Conservation (phyloP, 164 flowering plant species). For the Nymphaea colorata region DNA sequence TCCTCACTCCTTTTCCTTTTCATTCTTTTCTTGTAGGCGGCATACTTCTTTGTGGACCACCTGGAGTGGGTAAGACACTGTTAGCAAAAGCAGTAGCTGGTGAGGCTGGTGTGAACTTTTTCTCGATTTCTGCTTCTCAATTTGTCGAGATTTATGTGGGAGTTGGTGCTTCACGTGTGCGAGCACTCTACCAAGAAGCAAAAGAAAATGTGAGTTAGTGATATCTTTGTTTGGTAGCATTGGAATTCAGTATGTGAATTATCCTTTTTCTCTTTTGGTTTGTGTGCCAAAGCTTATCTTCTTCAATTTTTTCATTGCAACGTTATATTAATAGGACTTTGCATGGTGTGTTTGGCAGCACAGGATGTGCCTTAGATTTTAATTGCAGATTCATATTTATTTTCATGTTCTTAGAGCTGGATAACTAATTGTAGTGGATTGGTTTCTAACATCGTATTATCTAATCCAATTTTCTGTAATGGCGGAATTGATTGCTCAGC, state of each 20-base stretch:
- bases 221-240: neutral
- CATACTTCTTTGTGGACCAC: constrained; percentile 96
- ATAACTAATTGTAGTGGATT: no score
- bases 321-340: no score
- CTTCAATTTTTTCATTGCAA: neutral
- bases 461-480: no score
- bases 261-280: neutral
- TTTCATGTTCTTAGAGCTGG: no score
- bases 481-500: no score
- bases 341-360: no score
- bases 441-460: no score
- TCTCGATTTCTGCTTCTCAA: constrained; percentile 96
- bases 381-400: no score
- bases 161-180: constrained; percentile 97
- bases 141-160: constrained; percentile 99
- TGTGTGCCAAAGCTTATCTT: neutral
- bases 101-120: constrained; percentile 97
- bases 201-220: constrained; percentile 52
- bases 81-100: constrained; percentile 98
- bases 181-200: constrained; percentile 93
- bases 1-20: no score
- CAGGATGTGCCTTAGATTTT: no score
- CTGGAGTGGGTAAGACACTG: constrained; percentile 94
- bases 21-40: constrained; percentile 43
- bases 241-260: no score